phyloP scores from a whole-genome alignment of 2,329 filamentous ascomycete species.

The Corinectria fuckeliana region DNA sequence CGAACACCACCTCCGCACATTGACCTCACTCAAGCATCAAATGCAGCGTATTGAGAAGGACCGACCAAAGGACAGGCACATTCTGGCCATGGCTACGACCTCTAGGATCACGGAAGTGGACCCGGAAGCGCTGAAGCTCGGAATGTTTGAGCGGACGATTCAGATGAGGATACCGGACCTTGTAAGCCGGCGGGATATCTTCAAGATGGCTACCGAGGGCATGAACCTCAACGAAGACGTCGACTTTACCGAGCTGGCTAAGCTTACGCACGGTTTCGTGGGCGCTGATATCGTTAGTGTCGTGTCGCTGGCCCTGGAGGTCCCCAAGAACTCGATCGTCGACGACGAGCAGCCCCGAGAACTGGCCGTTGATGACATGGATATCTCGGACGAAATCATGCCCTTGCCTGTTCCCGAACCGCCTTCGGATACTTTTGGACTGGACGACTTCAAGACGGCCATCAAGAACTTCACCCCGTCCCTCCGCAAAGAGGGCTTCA shows the following conservation, averaged over 20 bases:
- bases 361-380: constrained; percentile 23
- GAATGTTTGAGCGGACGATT: constrained; percentile 82
- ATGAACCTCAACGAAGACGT: constrained; percentile 71
- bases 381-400: constrained; percentile 12
- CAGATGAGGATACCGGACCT: constrained; percentile 89
- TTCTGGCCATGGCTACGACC: constrained; percentile 90
- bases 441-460: constrained; percentile 72
- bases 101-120: constrained; percentile 89
- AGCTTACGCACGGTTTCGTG: constrained; percentile 89
- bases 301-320: constrained; percentile 53
- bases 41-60: constrained; percentile 83
- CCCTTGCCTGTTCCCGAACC: constrained; percentile 5
- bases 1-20: constrained; percentile 89
- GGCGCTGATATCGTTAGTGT: constrained; percentile 82
- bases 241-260: constrained; percentile 76
- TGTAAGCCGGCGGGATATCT: constrained; percentile 76
- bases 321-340: constrained; percentile 43
- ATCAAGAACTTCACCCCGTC: constrained; percentile 68
- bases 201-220: constrained; percentile 73
- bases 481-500: constrained; percentile 89
- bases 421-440: constrained; percentile 21
- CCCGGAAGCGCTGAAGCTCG: constrained; percentile 74
- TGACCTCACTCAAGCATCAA: constrained; percentile 81
- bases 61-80: constrained; percentile 72
- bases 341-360: constrained; percentile 14